phyloP scores from a whole-genome alignment of 176 grass and related monocot species.

The Saccharum spontaneum region DNA sequence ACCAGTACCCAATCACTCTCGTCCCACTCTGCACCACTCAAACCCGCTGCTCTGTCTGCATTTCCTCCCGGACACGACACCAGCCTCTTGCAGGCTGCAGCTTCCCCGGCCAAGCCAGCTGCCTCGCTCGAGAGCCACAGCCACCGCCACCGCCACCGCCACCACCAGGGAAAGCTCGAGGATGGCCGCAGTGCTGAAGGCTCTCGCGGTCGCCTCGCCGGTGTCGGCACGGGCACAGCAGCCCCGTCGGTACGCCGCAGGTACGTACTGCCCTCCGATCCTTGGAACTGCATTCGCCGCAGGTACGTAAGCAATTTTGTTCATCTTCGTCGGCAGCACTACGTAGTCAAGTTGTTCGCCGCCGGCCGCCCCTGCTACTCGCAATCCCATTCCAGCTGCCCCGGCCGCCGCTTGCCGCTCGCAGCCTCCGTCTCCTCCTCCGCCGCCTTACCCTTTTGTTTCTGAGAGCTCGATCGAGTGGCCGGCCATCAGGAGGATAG shows the following conservation, averaged over 20 bases:
- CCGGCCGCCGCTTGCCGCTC: too few relatives aligned
- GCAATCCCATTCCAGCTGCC: neutral
- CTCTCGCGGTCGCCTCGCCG: slow-evolving; percentile 45
- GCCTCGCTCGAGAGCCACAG: neutral
- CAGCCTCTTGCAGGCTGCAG: neutral
- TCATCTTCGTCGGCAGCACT: neutral
- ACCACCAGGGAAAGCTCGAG: neutral
- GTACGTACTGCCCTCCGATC: slow-evolving; percentile 32
- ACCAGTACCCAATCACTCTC: slow-evolving; percentile 45
- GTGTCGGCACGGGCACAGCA: slow-evolving; percentile 35
- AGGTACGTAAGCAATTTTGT: neutral
- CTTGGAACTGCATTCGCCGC: slow-evolving; percentile 33
- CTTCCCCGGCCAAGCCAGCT: neutral
- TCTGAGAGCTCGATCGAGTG: neutral
- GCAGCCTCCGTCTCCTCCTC: too few relatives aligned
- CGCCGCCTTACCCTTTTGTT: neutral
- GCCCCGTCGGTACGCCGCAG: slow-evolving; percentile 41
- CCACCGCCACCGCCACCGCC: neutral
- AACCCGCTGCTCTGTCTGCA: slow-evolving; percentile 23
- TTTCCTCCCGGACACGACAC: slow-evolving; percentile 28
- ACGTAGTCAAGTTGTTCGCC: too few relatives aligned
- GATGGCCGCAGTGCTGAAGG: slow-evolving; percentile 59
- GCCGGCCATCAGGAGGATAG: neutral
- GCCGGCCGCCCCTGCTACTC: neutral
- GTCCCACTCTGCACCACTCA: slow-evolving; percentile 47